These are phyloP conservation scores for Dispira simplex DNA, from an alignment of 192 early-diverging fungal species.

Conservation along the genomic window DNA sequence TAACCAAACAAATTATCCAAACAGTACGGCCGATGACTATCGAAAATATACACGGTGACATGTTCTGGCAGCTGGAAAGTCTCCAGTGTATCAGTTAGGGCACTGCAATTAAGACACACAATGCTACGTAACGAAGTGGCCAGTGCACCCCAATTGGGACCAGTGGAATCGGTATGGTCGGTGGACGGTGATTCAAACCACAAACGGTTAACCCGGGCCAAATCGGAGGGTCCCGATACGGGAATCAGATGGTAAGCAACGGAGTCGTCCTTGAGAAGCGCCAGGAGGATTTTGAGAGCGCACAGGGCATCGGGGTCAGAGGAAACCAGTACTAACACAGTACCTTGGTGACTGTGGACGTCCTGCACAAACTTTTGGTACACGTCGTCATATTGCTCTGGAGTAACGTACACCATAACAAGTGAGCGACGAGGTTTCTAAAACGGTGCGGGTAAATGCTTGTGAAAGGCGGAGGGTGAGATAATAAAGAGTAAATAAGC, in stretches of 20 bases:
- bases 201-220: conserved; percentile 28
- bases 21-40: conserved; percentile 79
- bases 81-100: conserved; percentile 52
- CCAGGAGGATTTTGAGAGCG: conserved; percentile 58
- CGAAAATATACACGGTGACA: conserved; percentile 62
- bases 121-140: conserved; percentile 44
- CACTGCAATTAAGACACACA: conserved; percentile 79
- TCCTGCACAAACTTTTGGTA: conserved; percentile 32
- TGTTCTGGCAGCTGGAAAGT: conserved; percentile 34
- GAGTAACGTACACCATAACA: conserved; percentile 36
- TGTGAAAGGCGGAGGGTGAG: too few species aligned
- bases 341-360: conserved; percentile 16
- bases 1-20: conserved; percentile 65
- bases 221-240: conserved; percentile 45
- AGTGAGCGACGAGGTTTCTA: neutral
- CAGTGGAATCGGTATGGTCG: conserved; percentile 29
- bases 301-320: conserved; percentile 73
- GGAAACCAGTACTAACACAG: conserved; percentile 56
- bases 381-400: conserved; percentile 31
- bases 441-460: too few species aligned
- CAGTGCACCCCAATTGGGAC: conserved; percentile 19
- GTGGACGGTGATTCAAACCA: conserved; percentile 7
- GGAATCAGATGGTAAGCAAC: conserved; percentile 73
- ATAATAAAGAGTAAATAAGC: too few species aligned
- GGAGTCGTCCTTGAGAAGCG: conserved; percentile 62